Evolutionary conservation across 306 rosid genomes (phyloP).

Genomic region (Quercus glauca): DNA sequence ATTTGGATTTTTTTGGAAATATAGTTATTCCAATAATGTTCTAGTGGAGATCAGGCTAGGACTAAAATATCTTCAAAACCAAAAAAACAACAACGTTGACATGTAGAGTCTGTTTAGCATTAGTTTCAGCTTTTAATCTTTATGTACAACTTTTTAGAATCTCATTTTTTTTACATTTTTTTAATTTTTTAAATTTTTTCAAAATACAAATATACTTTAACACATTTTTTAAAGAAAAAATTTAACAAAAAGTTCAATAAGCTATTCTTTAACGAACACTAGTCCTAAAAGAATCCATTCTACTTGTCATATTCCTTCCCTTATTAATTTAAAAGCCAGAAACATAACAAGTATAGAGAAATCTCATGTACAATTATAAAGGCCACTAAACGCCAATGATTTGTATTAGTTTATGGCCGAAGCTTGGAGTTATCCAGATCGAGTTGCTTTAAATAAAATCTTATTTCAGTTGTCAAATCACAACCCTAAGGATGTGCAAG

Average conservation of each 20-base stretch:
- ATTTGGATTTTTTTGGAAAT: too few species aligned
- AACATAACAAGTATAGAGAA: neutral
- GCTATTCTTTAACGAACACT: too few species aligned
- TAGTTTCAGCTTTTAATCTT: accelerated
- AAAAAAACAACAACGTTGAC: too few species aligned
- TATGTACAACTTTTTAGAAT: accelerated
- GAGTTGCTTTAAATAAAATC: neutral
- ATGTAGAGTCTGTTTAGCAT: too few species aligned
- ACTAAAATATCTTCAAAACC: too few species aligned
- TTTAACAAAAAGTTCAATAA: neutral
- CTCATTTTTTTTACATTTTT: accelerated
- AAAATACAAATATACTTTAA: too few species aligned
- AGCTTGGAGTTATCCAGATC: too few species aligned
- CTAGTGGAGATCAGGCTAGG: too few species aligned
- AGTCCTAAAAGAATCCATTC: neutral
- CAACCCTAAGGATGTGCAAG: neutral
- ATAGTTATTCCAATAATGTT: too few species aligned
- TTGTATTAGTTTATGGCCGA: too few species aligned
- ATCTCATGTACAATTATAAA: neutral
- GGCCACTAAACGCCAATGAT: constrained; percentile 14
- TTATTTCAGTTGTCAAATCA: neutral
- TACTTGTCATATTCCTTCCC: too few species aligned
- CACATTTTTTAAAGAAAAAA: too few species aligned
- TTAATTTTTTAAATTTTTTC: accelerated
- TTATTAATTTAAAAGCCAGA: neutral